Percentiles rank a stretch among this genome's conserved stretches.
These are phyloP conservation scores for Ilyonectria robusta DNA, from an alignment of 2,329 filamentous ascomycete genomes.

Conservation along the genomic window DNA sequence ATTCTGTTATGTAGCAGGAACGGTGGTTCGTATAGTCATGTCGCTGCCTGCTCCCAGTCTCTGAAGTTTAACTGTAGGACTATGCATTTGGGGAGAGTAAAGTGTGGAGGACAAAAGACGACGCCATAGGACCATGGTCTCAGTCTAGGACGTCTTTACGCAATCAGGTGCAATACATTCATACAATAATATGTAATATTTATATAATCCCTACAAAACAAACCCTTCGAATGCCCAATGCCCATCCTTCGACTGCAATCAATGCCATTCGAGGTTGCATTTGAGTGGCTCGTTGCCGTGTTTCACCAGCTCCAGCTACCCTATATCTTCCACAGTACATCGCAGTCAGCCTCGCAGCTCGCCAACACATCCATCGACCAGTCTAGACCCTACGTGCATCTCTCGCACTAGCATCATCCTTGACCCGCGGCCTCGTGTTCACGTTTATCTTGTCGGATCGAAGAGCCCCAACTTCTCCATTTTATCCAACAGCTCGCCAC, in stretches of 20 bases:
- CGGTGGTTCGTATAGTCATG: too few relatives aligned
- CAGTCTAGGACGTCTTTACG: too few relatives aligned
- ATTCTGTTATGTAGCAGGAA: background rate
- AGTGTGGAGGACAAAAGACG: too few relatives aligned
- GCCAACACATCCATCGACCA: background rate
- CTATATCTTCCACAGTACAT: background rate
- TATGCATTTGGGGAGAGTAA: too few relatives aligned
- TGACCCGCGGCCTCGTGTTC: slow-evolving; percentile 2
- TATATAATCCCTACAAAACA: too few relatives aligned
- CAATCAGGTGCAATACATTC: too few relatives aligned
- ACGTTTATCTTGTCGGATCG: background rate
- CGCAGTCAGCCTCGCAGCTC: background rate
- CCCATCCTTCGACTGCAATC: background rate
- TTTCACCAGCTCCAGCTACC: background rate
- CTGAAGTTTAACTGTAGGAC: too few relatives aligned
- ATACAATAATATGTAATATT: too few relatives aligned
- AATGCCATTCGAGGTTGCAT: background rate
- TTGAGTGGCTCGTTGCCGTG: background rate
- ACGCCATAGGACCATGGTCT: too few relatives aligned
- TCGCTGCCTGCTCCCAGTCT: too few relatives aligned
- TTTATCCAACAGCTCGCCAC: background rate
- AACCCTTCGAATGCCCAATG: background rate
- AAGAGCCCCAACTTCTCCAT: background rate
- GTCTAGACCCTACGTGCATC: slow-evolving; percentile 15
- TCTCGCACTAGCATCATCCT: slow-evolving; percentile 5